A percentile compares a stretch with the other conserved stretches of the same genome.
These are phyloP conservation scores for Wickerhamiella azymoides DNA, from an alignment of 805 yeast genomes.

Conservation along the genomic window DNA sequence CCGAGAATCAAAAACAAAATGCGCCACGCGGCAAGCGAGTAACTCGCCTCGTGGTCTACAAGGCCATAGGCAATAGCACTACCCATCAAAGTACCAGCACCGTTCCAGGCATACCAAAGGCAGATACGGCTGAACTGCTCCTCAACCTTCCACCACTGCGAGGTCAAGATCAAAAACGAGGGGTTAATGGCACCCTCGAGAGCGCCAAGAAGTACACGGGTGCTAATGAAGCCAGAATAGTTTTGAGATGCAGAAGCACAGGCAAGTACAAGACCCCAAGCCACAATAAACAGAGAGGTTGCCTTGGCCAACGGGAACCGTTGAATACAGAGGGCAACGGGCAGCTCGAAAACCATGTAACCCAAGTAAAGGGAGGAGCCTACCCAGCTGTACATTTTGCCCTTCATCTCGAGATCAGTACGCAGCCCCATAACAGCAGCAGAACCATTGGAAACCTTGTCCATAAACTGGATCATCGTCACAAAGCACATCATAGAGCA, in stretches of 20 bases:
- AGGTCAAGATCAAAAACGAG: constrained; percentile 41
- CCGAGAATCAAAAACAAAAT: constrained; percentile 48
- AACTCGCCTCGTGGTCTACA: constrained; percentile 6
- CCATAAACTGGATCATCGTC: constrained; percentile 44
- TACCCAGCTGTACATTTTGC: constrained; percentile 32
- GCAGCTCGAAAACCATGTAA: constrained; percentile 42
- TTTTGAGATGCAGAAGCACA: constrained; percentile 38
- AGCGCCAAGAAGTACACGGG: constrained; percentile 39
- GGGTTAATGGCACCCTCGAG: constrained; percentile 35
- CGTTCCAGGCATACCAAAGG: constrained; percentile 24
- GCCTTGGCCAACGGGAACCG: constrained; percentile 42
- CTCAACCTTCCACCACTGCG: constrained; percentile 42
- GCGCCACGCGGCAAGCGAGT: constrained; percentile 41
- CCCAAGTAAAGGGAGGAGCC: constrained; percentile 51
- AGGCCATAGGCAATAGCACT: constrained; percentile 19
- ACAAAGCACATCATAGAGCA: constrained; percentile 37
- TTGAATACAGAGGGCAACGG: constrained; percentile 36
- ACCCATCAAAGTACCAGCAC: constrained; percentile 19
- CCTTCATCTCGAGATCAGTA: constrained; percentile 33
- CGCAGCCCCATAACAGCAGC: constrained; percentile 40
- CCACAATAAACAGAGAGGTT: constrained; percentile 33
- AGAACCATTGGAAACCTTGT: constrained; percentile 38
- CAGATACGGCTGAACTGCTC: constrained; percentile 41
- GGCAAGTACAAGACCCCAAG: constrained; percentile 46
- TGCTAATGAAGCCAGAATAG: constrained; percentile 33